These are phyloP conservation scores for Microcos paniculata DNA, from an alignment of 345 rosid species.

Conservation along the genomic window DNA sequence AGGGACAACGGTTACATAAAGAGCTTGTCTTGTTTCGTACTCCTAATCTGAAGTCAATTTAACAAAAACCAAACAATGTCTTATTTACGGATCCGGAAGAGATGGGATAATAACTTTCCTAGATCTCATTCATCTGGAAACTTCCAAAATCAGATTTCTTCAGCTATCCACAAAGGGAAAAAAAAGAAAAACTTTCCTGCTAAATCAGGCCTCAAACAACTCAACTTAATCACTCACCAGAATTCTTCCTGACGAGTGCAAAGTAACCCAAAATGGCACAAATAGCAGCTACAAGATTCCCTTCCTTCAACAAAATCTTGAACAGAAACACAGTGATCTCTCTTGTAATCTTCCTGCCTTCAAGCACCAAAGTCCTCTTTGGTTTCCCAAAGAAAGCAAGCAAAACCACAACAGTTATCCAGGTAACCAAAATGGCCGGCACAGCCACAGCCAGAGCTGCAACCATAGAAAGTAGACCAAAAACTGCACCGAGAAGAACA, in stretches of 20 bases:
- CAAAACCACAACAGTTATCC: slow-evolving; percentile 77
- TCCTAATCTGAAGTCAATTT: neutral
- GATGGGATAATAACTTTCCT: neutral
- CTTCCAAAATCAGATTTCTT: slow-evolving; percentile 8
- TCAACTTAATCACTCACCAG: slow-evolving; percentile 31
- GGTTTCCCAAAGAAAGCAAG: slow-evolving; percentile 90
- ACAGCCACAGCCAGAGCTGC: slow-evolving; percentile 95
- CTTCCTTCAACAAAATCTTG: slow-evolving; percentile 77
- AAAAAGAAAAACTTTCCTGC: neutral
- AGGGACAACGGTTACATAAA: neutral
- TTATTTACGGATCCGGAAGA: neutral
- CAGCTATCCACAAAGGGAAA: neutral
- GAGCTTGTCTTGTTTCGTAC: neutral
- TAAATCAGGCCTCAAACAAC: slow-evolving; percentile 12
- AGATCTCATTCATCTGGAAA: neutral
- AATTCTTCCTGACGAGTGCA: slow-evolving; percentile 64
- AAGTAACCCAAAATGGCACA: slow-evolving; percentile 84
- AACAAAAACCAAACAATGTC: neutral
- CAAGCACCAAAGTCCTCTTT: slow-evolving; percentile 55
- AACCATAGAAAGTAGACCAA: slow-evolving; percentile 79
- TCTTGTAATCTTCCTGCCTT: slow-evolving; percentile 72
- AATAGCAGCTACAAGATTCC: slow-evolving; percentile 75
- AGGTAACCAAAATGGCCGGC: slow-evolving; percentile 82
- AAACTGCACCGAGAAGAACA: slow-evolving; percentile 79
- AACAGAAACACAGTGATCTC: slow-evolving; percentile 68